These are phyloP conservation scores for Amoebophrya sp. DNA, from an alignment of 169 alveolate species.

Conservation along the genomic window DNA sequence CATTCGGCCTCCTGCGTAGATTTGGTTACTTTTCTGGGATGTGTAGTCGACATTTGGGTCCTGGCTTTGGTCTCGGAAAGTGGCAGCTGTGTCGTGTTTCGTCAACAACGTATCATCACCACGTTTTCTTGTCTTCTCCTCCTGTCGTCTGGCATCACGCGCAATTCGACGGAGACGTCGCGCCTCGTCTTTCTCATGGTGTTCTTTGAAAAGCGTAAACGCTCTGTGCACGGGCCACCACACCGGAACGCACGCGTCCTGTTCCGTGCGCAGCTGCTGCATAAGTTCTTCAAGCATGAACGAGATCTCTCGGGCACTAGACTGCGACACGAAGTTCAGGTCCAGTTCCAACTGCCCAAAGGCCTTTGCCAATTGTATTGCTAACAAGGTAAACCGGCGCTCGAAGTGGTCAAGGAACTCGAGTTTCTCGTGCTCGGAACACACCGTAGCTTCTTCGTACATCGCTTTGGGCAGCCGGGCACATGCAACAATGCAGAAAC, in stretches of 20 bases:
- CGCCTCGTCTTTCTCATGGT: too few species aligned
- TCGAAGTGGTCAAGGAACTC: constrained; percentile 12
- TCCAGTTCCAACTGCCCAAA: background rate
- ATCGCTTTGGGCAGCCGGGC: background rate
- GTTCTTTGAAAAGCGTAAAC: too few species aligned
- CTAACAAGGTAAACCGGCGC: background rate
- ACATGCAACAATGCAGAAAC: background rate
- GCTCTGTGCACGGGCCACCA: constrained; percentile 18
- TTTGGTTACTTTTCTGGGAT: too few species aligned
- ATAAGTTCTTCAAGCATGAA: background rate
- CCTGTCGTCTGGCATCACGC: too few species aligned
- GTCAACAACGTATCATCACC: too few species aligned
- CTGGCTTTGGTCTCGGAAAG: too few species aligned
- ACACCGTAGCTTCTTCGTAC: background rate
- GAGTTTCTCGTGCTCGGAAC: background rate
- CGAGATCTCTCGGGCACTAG: background rate
- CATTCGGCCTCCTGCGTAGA: too few species aligned
- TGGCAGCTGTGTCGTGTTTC: too few species aligned
- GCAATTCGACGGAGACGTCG: too few species aligned
- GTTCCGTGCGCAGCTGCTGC: background rate
- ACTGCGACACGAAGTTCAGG: background rate
- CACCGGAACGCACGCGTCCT: background rate
- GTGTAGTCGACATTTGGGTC: too few species aligned
- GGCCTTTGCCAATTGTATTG: background rate
- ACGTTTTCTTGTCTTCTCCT: too few species aligned